A percentile compares a stretch with the other conserved stretches of the same genome.
phyloP scores from a whole-genome alignment of 176 grass and related monocot species.

The Bonia amplexicaulis region DNA sequence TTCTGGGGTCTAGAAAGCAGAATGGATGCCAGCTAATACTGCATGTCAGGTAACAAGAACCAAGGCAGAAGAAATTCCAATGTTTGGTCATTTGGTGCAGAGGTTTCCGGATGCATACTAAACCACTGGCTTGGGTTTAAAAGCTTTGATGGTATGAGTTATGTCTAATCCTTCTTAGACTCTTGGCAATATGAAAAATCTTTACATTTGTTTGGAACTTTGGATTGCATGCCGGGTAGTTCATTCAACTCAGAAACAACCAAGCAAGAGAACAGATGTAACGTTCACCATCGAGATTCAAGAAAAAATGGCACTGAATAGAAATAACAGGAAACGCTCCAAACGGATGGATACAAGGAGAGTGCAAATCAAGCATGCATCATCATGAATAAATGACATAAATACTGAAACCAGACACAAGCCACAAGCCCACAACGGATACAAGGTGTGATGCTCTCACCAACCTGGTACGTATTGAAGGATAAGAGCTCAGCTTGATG shows the following conservation, averaged over 20 bases:
- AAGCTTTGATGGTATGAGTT: not conserved
- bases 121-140: not conserved
- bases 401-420: not conserved
- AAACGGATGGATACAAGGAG: not conserved
- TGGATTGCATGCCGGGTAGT: not conserved
- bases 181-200: not conserved
- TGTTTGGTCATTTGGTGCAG: not conserved
- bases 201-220: not conserved
- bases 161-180: not conserved
- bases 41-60: not conserved
- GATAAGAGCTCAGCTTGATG: not conserved
- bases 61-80: not conserved
- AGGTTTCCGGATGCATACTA: not conserved
- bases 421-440: constrained; percentile 4
- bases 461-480: constrained; percentile 6
- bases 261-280: not conserved
- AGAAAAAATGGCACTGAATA: constrained; percentile 8
- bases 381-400: not conserved
- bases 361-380: not conserved
- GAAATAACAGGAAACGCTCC: not conserved
- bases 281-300: not conserved
- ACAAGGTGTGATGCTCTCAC: constrained; percentile 23
- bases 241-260: not conserved
- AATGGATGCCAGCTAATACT: not conserved
- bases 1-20: not conserved